phyloP scores from a whole-genome alignment of 495 filamentous ascomycete species.

The Hyaloscypha bicolor region DNA sequence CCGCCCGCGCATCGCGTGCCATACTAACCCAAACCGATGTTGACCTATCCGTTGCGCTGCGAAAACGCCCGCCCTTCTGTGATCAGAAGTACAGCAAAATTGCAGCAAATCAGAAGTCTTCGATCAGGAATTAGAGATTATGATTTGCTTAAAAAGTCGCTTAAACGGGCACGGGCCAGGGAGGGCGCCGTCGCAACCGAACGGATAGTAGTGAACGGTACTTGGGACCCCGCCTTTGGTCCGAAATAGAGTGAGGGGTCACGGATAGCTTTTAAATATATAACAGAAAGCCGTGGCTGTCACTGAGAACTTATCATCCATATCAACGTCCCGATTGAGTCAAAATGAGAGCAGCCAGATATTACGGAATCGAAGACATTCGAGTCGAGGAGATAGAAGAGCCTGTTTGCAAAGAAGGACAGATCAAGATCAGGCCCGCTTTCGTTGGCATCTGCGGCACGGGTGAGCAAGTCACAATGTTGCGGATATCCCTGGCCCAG shows the following conservation, averaged over 20 bases:
- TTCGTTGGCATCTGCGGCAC: slow-evolving; percentile 62
- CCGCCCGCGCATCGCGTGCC: background rate
- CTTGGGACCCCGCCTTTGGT: background rate
- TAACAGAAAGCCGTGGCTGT: background rate
- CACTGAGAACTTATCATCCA: background rate
- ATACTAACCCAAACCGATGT: background rate
- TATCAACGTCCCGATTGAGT: background rate
- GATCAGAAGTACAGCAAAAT: no score
- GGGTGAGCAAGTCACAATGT: slow-evolving; percentile 35
- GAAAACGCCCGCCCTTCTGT: no score
- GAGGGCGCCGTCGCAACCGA: no score
- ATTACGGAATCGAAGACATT: slow-evolving; percentile 47
- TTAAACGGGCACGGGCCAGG: no score
- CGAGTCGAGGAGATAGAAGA: slow-evolving; percentile 43
- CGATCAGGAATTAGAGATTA: no score
- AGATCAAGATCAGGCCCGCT: slow-evolving; percentile 50
- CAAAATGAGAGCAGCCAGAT: slow-evolving; percentile 43
- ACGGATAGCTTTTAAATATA: background rate
- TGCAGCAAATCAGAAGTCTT: no score
- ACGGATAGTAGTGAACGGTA: background rate
- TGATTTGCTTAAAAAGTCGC: no score
- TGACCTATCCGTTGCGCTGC: background rate
- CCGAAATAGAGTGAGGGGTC: slow-evolving; percentile 10
- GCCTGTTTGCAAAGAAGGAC: slow-evolving; percentile 30
- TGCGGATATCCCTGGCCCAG: no score